Percentiles rank a stretch among this genome's conserved stretches.
These are phyloP conservation scores for Solanum hybrid DNA, from an alignment of 305 asterid species.

Conservation along the genomic window DNA sequence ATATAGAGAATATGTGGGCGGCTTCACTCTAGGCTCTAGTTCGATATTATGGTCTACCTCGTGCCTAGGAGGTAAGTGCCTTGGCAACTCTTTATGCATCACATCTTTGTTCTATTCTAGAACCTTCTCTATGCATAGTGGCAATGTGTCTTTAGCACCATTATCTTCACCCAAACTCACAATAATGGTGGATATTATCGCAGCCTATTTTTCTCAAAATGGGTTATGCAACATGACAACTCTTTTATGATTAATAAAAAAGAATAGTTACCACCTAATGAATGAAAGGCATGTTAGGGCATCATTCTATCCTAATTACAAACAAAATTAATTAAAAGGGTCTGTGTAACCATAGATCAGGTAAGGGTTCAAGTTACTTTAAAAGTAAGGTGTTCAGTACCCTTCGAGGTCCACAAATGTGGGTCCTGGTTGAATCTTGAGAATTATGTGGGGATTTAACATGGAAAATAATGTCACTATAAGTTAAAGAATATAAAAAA, in stretches of 20 bases:
- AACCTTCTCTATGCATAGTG: neutral
- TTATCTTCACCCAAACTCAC: neutral
- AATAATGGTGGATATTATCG: too few species aligned
- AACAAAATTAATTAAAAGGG: neutral
- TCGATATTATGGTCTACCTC: neutral
- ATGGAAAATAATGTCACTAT: too few species aligned
- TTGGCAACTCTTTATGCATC: neutral
- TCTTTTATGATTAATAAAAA: neutral
- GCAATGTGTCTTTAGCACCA: neutral
- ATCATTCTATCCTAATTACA: neutral
- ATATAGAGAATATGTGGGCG: neutral
- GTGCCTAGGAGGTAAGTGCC: neutral
- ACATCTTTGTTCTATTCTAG: neutral
- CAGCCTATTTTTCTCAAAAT: neutral
- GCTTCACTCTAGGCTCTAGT: neutral
- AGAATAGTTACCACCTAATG: neutral
- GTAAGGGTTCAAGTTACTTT: neutral
- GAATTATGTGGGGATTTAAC: neutral
- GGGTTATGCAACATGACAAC: too few species aligned
- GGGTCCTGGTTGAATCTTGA: neutral
- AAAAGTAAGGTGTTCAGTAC: neutral
- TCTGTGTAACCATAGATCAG: too few species aligned
- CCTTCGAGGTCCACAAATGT: neutral
- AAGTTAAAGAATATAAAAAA: too few species aligned
- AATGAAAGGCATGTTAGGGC: neutral